phyloP scores from a whole-genome alignment of 106 monocot genomes.

The Dendrobium huoshanense region DNA sequence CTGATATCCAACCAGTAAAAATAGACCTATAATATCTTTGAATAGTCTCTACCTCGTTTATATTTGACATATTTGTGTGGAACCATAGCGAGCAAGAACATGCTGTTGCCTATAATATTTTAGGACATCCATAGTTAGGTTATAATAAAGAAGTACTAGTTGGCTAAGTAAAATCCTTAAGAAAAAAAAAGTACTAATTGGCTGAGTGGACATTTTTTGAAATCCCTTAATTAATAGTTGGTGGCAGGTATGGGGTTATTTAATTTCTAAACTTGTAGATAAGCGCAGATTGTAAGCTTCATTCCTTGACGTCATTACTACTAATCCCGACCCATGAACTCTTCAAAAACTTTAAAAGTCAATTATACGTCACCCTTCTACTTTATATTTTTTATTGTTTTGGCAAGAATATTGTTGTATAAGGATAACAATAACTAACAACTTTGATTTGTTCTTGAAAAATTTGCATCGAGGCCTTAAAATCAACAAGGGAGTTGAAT shows the following conservation, averaged over 20 bases:
- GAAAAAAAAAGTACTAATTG: no score
- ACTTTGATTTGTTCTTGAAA: not conserved
- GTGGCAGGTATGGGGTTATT: not conserved
- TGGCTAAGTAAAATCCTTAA: no score
- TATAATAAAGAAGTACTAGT: no score
- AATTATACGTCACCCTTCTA: not conserved
- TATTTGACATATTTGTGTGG: not conserved
- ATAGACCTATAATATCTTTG: no score
- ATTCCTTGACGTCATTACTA: not conserved
- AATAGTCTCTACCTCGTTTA: not conserved
- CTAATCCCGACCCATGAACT: not conserved
- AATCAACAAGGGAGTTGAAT: no score
- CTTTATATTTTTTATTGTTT: not conserved
- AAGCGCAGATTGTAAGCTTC: no score
- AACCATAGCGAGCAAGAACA: not conserved
- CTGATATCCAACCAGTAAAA: no score
- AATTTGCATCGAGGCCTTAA: no score
- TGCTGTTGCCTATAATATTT: not conserved
- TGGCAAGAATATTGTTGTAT: not conserved
- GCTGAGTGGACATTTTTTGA: not conserved
- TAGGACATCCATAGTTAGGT: not conserved
- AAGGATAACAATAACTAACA: not conserved
- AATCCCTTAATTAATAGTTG: not conserved
- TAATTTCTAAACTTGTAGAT: no score
- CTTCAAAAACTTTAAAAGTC: not conserved